These are phyloP conservation scores for Pleomassaria siparia DNA, from an alignment of 2,329 filamentous ascomycete genomes.

Conservation along the genomic window DNA sequence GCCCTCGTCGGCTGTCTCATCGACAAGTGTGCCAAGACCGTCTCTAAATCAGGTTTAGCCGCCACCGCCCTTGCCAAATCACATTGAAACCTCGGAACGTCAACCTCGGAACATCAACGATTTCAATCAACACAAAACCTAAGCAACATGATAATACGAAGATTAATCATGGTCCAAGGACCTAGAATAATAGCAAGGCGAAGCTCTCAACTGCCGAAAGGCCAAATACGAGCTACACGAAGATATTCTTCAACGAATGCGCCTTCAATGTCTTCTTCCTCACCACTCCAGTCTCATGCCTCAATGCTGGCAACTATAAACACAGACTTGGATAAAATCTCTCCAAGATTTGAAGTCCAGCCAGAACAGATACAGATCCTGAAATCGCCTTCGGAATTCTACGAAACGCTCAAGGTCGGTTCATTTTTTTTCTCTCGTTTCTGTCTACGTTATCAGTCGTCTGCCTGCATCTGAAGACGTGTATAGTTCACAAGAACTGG, in stretches of 20 bases:
- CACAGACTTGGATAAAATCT: slow-evolving; percentile 80
- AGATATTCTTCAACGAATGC: slow-evolving; percentile 39
- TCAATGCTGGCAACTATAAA: slow-evolving; percentile 62
- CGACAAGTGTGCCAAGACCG: slow-evolving; percentile 24
- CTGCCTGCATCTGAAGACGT: too few species aligned
- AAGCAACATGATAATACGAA: slow-evolving; percentile 39
- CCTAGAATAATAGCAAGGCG: slow-evolving; percentile 20
- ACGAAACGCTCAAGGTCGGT: slow-evolving; percentile 80
- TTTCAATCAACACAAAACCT: slow-evolving; percentile 13
- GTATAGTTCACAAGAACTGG: too few species aligned
- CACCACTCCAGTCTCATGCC: slow-evolving; percentile 51
- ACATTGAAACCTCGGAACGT: slow-evolving; percentile 13
- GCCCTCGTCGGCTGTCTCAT: neutral
- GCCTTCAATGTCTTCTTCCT: slow-evolving; percentile 26
- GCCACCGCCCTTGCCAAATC: slow-evolving; percentile 11
- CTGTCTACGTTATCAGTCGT: too few species aligned
- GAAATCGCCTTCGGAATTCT: slow-evolving; percentile 83
- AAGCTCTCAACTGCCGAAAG: slow-evolving; percentile 17
- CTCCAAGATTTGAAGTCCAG: slow-evolving; percentile 84
- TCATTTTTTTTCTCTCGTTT: slow-evolving; percentile 5
- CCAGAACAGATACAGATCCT: slow-evolving; percentile 81
- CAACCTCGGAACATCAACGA: slow-evolving; percentile 18
- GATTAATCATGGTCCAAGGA: slow-evolving; percentile 25
- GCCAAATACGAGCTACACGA: slow-evolving; percentile 21
- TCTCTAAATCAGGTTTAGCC: slow-evolving; percentile 10